These are phyloP conservation scores for Globisporangium radiosum DNA, from an alignment of 352 stramenopile species.

Conservation along the genomic window DNA sequence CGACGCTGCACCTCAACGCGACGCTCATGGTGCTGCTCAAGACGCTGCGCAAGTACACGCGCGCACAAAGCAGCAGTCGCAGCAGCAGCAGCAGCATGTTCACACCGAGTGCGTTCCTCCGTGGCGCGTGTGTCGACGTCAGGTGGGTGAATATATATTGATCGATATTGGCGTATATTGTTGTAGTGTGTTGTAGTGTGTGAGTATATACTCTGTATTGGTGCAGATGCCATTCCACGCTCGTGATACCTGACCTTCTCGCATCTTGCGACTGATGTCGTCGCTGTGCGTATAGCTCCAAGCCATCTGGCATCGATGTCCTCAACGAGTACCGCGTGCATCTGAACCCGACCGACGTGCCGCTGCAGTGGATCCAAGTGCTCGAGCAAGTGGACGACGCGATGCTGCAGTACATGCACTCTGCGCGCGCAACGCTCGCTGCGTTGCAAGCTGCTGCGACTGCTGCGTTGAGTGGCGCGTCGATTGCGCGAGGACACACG, in stretches of 20 bases:
- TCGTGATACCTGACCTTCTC: no score
- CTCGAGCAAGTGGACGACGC: conserved; percentile 39
- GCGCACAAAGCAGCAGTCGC: conserved; percentile 17
- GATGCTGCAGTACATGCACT: conserved; percentile 45
- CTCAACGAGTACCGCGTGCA: conserved; percentile 50
- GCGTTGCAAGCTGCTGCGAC: conserved; percentile 29
- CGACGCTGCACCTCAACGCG: conserved; percentile 51
- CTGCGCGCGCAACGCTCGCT: conserved; percentile 23
- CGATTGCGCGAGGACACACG: conserved; percentile 34
- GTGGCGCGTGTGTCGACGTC: conserved; percentile 30
- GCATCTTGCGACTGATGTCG: no score
- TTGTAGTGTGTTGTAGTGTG: background rate
- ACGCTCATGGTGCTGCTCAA: conserved; percentile 53
- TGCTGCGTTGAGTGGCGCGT: conserved; percentile 22
- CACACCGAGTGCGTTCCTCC: conserved; percentile 28
- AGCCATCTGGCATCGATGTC: conserved; percentile 47
- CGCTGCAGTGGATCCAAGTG: conserved; percentile 58
- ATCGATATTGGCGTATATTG: background rate
- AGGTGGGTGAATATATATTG: conserved; percentile 15
- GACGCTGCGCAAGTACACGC: conserved; percentile 41
- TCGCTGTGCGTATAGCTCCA: conserved; percentile 13
- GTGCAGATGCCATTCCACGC: no score
- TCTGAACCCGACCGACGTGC: conserved; percentile 54
- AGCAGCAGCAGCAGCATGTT: conserved; percentile 15
- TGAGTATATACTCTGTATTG: conserved; percentile 6